These are phyloP conservation scores for Laburnicola sp. DNA, from an alignment of 2,329 filamentous ascomycete genomes.

Conservation along the genomic window DNA sequence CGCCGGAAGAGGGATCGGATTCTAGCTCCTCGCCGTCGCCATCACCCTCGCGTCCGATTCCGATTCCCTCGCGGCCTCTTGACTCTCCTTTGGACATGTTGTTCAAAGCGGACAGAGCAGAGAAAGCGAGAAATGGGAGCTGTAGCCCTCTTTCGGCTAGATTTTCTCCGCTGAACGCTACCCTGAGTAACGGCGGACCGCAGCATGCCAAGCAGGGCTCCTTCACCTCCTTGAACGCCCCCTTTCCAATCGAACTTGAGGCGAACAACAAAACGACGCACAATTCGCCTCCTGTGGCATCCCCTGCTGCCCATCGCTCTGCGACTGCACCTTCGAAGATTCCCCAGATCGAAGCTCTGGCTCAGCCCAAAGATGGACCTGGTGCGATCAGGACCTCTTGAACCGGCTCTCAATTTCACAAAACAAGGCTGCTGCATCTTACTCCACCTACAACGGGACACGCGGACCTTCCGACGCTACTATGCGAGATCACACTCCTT, in stretches of 20 bases:
- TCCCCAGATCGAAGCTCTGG: constrained; percentile 25
- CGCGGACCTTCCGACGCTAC: constrained; percentile 28
- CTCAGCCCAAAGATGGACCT: constrained; percentile 47
- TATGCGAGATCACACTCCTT: constrained; percentile 42
- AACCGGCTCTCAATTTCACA: constrained; percentile 43
- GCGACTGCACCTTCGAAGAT: constrained; percentile 37
- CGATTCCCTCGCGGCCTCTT: constrained; percentile 50
- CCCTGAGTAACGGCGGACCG: constrained; percentile 27
- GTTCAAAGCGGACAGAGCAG: constrained; percentile 83
- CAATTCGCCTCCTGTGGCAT: constrained; percentile 27
- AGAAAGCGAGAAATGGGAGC: constrained; percentile 65
- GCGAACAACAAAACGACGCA: constrained; percentile 29
- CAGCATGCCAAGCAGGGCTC: constrained; percentile 49
- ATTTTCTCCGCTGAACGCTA: constrained; percentile 19
- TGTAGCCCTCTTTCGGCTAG: constrained; percentile 38
- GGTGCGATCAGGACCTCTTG: constrained; percentile 52
- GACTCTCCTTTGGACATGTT: constrained; percentile 86
- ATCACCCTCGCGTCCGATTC: constrained; percentile 55
- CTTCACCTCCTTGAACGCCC: constrained; percentile 55
- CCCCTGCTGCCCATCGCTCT: constrained; percentile 32
- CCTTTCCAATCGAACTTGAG: constrained; percentile 71
- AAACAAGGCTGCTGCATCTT: constrained; percentile 24
- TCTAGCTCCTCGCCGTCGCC: constrained; percentile 50
- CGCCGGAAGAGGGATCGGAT: constrained; percentile 52
- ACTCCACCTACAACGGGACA: too few species aligned